Evolutionary conservation across 2,329 filamentous ascomycete genomes (phyloP), one percentile per base, ranked within the genome.

Genomic region (Grosmannia huntii): DNA sequence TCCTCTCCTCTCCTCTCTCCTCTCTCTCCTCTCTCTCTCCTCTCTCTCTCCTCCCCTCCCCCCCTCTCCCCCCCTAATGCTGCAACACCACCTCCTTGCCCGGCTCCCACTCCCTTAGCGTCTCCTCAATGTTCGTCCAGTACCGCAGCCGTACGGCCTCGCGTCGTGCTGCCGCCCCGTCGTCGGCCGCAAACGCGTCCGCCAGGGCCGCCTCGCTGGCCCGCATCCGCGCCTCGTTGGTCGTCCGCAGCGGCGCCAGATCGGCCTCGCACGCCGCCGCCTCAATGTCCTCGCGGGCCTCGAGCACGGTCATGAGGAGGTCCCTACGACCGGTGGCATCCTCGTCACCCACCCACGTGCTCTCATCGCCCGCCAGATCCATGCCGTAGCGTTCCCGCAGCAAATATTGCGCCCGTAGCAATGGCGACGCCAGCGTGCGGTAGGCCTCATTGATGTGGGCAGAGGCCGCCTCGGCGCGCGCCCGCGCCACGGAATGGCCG

Each of bases 361-460:
- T 80, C 72, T 95, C 90, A 66, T 96, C 90, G 64, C 85, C 83
- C 1, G 83, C 84, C 0, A 94, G 83, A 67, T 96, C 89, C 23
- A 91, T 80, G 0, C 85, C 89, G 48, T 85, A 79, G 57, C 85
- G 79, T 60, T 86, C 73, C 4, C 73, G 71, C 0, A 97, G 80
- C 6, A 97, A 74, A 69, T 97, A 96, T 70, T 96, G 90, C n/a
- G 92, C 91, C 27, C 94, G 83, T 53, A 82, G 71, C 14, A 99
- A 75, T 19, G 94, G 91, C 64, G 86, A 82, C 55, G 81, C 75
- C 0, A 99, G 80, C 3, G 91, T 96, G 67, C 83, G 86, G 78
- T 95, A 97, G 0, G 94, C 94, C 64, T 90, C 86, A 76, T 97
- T 97, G 70, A 97, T 91, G 28, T 82, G 80, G 9, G 89, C 82